These are phyloP conservation scores for Albophoma yamanashiensis DNA, from an alignment of 2,329 filamentous ascomycete species.

Conservation along the genomic window DNA sequence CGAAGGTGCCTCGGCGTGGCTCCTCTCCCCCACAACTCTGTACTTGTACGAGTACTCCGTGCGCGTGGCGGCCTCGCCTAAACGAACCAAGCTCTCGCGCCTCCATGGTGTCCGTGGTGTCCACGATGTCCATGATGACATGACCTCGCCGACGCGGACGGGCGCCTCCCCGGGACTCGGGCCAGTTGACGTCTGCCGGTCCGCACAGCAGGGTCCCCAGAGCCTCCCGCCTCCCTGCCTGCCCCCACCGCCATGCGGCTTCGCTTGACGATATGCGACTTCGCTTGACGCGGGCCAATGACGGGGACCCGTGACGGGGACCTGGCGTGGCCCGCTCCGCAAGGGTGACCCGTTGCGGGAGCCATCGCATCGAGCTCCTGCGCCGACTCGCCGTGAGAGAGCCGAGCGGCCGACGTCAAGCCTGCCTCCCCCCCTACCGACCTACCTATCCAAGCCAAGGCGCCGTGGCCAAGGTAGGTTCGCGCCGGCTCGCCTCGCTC, in stretches of 20 bases:
- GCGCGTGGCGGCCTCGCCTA: not conserved
- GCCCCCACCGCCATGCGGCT: slow-evolving; percentile 1
- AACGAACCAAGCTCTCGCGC: not conserved
- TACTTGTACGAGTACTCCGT: not conserved
- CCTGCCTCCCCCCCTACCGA: too few relatives aligned
- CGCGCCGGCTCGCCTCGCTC: not conserved
- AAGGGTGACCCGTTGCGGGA: not conserved
- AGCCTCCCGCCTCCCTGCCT: not conserved
- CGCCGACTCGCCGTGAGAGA: not conserved
- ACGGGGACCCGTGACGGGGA: not conserved
- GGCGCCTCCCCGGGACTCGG: not conserved
- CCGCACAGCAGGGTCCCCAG: not conserved
- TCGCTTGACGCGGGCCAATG: slow-evolving; percentile 5
- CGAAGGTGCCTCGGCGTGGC: too few relatives aligned
- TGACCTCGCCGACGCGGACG: not conserved
- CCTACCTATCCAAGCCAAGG: too few relatives aligned
- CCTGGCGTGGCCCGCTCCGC: not conserved
- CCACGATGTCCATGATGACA: too few relatives aligned
- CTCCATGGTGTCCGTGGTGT: too few relatives aligned
- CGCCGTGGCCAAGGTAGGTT: too few relatives aligned
- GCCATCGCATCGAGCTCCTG: not conserved
- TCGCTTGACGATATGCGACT: slow-evolving; percentile 3
- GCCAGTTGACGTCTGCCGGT: not conserved
- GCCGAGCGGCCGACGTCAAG: not conserved
- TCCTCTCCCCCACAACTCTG: too few relatives aligned